These are phyloP conservation scores for Xylona heveae DNA, from an alignment of 495 filamentous ascomycete species.

Conservation along the genomic window DNA sequence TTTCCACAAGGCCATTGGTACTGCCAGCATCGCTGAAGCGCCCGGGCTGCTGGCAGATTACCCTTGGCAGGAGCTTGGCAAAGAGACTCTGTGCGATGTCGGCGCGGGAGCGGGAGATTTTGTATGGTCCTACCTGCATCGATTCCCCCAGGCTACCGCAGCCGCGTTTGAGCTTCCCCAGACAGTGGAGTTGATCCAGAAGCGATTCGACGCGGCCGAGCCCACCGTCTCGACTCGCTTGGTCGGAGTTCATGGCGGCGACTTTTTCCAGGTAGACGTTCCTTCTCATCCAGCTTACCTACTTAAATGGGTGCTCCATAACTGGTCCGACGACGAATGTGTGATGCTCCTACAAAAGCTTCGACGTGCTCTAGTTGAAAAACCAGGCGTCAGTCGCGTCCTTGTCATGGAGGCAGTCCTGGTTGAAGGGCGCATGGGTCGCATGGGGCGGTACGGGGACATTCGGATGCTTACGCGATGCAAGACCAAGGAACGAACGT, in stretches of 20 bases:
- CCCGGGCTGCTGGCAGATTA: conserved; percentile 16
- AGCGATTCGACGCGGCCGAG: conserved; percentile 3
- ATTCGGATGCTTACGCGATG: not conserved
- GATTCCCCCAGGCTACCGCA: conserved; percentile 3
- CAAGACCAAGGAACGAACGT: not conserved
- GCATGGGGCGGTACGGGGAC: not conserved
- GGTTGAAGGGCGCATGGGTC: not conserved
- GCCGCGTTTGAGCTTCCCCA: conserved; percentile 5
- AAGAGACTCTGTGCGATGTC: conserved; percentile 7
- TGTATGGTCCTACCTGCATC: conserved; percentile 5
- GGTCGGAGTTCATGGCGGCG: conserved; percentile 5
- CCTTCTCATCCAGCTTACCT: conserved; percentile 9
- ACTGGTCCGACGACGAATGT: conserved; percentile 12
- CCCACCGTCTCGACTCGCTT: conserved; percentile 4
- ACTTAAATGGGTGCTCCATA: conserved; percentile 15
- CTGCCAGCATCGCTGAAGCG: conserved; percentile 12
- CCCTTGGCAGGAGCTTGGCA: conserved; percentile 12
- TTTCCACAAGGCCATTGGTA: conserved; percentile 14
- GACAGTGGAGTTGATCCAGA: conserved; percentile 3
- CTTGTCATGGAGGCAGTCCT: conserved; percentile 1
- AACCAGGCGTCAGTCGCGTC: not conserved
- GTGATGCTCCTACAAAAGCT: conserved; percentile 6
- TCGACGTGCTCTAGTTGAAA: conserved; percentile 6
- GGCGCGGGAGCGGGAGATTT: conserved; percentile 8
- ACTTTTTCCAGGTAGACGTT: conserved; percentile 11